Base-by-base conservation (phyloP, 352 stramenopile species). In the Pythium utonaiense region DNA sequence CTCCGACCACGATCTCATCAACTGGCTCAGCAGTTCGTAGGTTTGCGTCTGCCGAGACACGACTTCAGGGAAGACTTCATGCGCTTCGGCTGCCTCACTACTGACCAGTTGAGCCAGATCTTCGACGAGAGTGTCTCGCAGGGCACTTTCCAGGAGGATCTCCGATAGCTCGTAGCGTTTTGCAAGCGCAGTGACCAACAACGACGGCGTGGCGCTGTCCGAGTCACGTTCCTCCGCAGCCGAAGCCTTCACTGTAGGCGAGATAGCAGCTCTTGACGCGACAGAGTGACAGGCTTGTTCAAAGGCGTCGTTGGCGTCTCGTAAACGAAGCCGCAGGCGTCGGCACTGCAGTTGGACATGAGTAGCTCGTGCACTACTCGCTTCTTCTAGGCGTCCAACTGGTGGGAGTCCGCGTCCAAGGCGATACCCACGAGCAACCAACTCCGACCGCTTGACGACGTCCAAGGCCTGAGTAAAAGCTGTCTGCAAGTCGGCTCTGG, bases 391-490 rank as follows among this genome's bases (percentile, higher is more conserved):
- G 71, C 73, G 8, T 33, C 28, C 28, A 33, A 33, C 28, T 33
- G 28, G 28, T 9, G 28, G 5, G 5, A 33, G 28, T 33, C 5
- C 28, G 28, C 28, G 28, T 33, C 28, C 28, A 33, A 9, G 5
- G 9, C 28, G 28, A 33, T 33, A 5, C n/a, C n/a, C n/a, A n/a
- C n/a, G n/a, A n/a, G n/a, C n/a, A n/a, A 74, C 77, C 25, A 86
- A 34, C 51, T 91, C 81, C 10, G 73, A 78, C 22, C 73, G 78
- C 64, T 91, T 91, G 36, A 89, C 63, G 12, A 84, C 22, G 17
- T 70, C 65, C 31, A 91, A 44, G 57, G 57, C 76, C 8, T 36
- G 25, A 22, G 55, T 51, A 48, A 78, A 91, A 16, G 62, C 52
- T 1, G 30, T 14, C 25, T 84, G 25, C 1, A 62, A 31, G 3